These are phyloP conservation scores for Chaetomium sp. DNA, from an alignment of 2,329 filamentous ascomycete species.

Conservation along the genomic window DNA sequence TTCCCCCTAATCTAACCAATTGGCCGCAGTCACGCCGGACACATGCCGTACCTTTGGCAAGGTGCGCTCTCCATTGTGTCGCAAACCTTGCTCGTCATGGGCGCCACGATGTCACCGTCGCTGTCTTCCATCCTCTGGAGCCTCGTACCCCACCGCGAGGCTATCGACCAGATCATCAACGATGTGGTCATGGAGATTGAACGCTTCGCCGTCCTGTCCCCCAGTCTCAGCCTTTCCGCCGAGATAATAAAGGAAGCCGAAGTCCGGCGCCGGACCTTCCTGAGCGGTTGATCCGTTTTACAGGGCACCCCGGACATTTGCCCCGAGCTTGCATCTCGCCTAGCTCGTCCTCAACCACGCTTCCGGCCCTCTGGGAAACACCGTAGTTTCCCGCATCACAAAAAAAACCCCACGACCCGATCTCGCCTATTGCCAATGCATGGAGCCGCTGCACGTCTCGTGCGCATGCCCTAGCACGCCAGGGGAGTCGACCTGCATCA, in stretches of 20 bases:
- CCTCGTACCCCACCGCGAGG: constrained; percentile 57
- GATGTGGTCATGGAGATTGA: constrained; percentile 77
- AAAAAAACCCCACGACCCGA: constrained; percentile 25
- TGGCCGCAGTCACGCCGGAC: constrained; percentile 68
- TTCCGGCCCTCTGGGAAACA: constrained; percentile 33
- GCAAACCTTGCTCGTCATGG: constrained; percentile 81
- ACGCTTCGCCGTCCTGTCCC: constrained; percentile 72
- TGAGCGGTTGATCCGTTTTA: constrained; percentile 49
- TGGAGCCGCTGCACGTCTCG: constrained; percentile 27
- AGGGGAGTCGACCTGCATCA: constrained; percentile 17
- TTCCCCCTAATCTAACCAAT: constrained; percentile 43
- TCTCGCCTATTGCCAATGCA: constrained; percentile 30
- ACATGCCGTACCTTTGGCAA: constrained; percentile 86
- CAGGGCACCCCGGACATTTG: constrained; percentile 7
- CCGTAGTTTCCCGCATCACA: constrained; percentile 13
- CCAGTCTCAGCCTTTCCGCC: constrained; percentile 73
- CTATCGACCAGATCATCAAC: constrained; percentile 75
- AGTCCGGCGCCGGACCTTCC: constrained; percentile 66
- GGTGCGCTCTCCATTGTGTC: constrained; percentile 81
- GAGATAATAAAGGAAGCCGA: constrained; percentile 82
- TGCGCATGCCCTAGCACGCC: constrained; percentile 15
- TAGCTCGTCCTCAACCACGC: constrained; percentile 24
- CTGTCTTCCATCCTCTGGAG: constrained; percentile 66
- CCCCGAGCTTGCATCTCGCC: constrained; percentile 21
- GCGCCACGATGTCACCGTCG: constrained; percentile 76